Conservation (phyloP, 108 stramenopile genomes). For the Discostella stelligeroides region DNA sequence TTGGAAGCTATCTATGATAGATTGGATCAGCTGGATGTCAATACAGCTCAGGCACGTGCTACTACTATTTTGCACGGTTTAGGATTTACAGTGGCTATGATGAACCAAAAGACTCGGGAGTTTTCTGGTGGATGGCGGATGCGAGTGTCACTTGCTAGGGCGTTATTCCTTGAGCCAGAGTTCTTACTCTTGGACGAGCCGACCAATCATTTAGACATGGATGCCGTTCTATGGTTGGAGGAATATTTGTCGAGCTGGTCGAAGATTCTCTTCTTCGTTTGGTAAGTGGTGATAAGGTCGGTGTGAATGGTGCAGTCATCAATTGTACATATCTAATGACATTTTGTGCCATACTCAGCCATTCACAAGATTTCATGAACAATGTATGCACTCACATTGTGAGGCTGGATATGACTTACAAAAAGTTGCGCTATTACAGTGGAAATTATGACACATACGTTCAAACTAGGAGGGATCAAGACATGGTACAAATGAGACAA, state of each 20-base stretch:
- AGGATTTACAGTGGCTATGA: constrained; percentile 94
- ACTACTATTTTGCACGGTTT: constrained; percentile 95
- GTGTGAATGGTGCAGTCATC: background rate
- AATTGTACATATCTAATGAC: too few species aligned
- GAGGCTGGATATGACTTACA: constrained; percentile 88
- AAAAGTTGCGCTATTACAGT: constrained; percentile 92
- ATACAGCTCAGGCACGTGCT: constrained; percentile 96
- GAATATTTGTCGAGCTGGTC: constrained; percentile 93
- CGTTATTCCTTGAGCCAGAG: constrained; percentile 96
- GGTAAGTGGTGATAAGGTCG: constrained; percentile 14
- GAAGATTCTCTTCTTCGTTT: constrained; percentile 94
- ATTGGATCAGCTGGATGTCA: constrained; percentile 95
- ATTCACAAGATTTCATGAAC: constrained; percentile 99
- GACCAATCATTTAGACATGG: constrained; percentile 93
- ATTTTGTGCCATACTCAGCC: constrained; percentile 17
- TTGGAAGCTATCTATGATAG: constrained; percentile 92
- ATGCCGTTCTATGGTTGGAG: constrained; percentile 99
- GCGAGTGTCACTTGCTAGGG: constrained; percentile 96
- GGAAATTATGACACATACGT: constrained; percentile 97
- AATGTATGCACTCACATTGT: constrained; percentile 97
- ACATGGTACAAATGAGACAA: constrained; percentile 93
- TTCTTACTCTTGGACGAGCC: constrained; percentile 90
- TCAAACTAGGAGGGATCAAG: constrained; percentile 91
- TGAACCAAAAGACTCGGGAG: constrained; percentile 91
- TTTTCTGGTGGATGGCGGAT: constrained; percentile 99